phyloP scores from a whole-genome alignment of 306 rosid genomes.

The Casuarina glauca region DNA sequence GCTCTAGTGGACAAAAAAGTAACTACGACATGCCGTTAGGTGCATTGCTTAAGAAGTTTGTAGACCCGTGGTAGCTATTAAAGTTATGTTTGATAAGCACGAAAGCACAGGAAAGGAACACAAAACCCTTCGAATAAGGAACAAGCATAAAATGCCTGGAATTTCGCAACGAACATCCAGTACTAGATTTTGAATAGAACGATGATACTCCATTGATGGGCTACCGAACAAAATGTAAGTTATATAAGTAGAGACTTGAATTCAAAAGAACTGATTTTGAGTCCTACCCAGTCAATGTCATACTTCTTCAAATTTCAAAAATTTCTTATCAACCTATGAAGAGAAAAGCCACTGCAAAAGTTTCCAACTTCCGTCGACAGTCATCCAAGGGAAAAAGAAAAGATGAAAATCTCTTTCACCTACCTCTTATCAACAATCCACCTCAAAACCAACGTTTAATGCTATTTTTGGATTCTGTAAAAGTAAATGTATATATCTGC shows the following conservation, averaged over 20 bases:
- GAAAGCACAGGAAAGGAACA: constrained; percentile 7
- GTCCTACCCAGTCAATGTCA: constrained; percentile 29
- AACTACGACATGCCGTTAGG: constrained; percentile 20
- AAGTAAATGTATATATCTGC: neutral
- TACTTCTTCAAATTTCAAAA: constrained; percentile 34
- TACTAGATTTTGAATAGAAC: too few species aligned
- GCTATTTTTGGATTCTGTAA: neutral
- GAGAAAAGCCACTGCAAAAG: constrained; percentile 10
- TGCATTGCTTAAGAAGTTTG: neutral
- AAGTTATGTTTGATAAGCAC: constrained; percentile 5
- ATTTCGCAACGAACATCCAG: neutral
- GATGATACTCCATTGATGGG: neutral
- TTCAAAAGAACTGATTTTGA: constrained; percentile 13
- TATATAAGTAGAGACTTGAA: too few species aligned
- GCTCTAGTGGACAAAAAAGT: constrained; percentile 20
- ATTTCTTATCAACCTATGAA: constrained; percentile 9
- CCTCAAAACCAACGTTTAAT: neutral
- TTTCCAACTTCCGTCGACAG: constrained; percentile 9
- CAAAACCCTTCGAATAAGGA: neutral
- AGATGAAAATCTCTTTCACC: neutral
- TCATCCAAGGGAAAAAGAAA: constrained; percentile 3
- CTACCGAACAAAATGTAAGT: constrained; percentile 22
- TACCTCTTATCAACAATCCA: neutral
- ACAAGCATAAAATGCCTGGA: constrained; percentile 1
- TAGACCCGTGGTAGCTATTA: neutral